Conservation (phyloP, 2,329 filamentous ascomycete species). For the Botrytis deweyae region DNA sequence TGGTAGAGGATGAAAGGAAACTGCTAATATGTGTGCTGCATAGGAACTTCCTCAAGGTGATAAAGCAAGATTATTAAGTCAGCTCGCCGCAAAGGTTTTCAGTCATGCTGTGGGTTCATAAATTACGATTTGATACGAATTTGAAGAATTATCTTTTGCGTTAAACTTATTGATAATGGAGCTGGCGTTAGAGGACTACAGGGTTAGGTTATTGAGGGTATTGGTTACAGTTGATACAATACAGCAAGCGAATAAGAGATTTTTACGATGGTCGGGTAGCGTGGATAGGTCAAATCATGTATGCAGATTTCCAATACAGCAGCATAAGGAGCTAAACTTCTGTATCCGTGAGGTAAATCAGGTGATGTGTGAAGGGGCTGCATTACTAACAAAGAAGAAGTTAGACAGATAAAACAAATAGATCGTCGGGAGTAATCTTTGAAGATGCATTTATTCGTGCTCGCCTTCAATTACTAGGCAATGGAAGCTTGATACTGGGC, state of each 20-base stretch:
- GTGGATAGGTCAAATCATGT: not conserved
- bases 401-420: too few relatives aligned
- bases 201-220: not conserved
- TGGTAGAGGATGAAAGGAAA: too few relatives aligned
- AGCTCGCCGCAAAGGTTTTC: constrained; percentile 66
- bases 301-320: not conserved
- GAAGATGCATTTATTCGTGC: too few relatives aligned
- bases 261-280: not conserved
- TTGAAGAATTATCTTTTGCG: not conserved
- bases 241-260: not conserved
- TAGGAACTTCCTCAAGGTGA: constrained; percentile 76
- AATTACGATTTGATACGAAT: not conserved
- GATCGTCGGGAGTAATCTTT: too few relatives aligned
- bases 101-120: constrained; percentile 65
- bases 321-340: not conserved
- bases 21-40: not conserved
- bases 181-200: not conserved
- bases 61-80: constrained; percentile 75
- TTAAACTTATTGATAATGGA: not conserved
- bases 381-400: not conserved
- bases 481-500: too few relatives aligned
- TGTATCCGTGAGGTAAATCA: not conserved
- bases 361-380: not conserved
- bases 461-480: too few relatives aligned
- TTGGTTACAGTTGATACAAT: not conserved